These are phyloP conservation scores for Epichloe aotearoae DNA, from an alignment of 2,329 filamentous ascomycete species.

Conservation along the genomic window DNA sequence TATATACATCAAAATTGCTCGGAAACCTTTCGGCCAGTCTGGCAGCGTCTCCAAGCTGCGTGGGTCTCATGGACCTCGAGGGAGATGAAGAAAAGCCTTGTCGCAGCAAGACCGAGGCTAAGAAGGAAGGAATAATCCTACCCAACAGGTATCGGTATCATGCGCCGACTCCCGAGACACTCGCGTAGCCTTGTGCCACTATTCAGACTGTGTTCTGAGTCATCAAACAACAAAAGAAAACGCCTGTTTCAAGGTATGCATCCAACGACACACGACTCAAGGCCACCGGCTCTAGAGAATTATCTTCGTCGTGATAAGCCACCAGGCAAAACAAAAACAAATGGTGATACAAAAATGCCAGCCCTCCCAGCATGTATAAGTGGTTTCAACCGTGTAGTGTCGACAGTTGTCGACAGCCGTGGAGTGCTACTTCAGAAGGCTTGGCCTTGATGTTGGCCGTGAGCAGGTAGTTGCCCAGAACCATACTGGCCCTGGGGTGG, in stretches of 20 bases:
- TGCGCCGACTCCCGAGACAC: background rate
- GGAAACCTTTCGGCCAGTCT: background rate
- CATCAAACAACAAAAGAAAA: conserved; percentile 4
- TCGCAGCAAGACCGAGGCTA: background rate
- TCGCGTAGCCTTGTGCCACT: background rate
- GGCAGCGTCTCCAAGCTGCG: background rate
- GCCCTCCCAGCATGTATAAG: background rate
- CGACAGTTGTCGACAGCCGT: background rate
- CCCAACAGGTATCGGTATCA: background rate
- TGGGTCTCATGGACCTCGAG: background rate
- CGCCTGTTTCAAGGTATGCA: conserved; percentile 2
- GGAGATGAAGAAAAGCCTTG: background rate
- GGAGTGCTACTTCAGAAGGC: conserved; percentile 16
- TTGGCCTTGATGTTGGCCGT: conserved; percentile 23
- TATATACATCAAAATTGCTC: background rate
- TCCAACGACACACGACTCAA: background rate
- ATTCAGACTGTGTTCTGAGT: background rate
- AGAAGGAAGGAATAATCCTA: background rate
- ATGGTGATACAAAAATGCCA: background rate
- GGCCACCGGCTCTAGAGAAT: background rate
- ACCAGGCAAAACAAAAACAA: background rate
- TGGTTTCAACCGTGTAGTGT: background rate
- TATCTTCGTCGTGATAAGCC: background rate
- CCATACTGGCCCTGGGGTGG: conserved; percentile 20
- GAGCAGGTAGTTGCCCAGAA: conserved; percentile 9